Evolutionary conservation across 768 basidiomycete species (phyloP).

Genomic region (Pleurotus djamor): DNA sequence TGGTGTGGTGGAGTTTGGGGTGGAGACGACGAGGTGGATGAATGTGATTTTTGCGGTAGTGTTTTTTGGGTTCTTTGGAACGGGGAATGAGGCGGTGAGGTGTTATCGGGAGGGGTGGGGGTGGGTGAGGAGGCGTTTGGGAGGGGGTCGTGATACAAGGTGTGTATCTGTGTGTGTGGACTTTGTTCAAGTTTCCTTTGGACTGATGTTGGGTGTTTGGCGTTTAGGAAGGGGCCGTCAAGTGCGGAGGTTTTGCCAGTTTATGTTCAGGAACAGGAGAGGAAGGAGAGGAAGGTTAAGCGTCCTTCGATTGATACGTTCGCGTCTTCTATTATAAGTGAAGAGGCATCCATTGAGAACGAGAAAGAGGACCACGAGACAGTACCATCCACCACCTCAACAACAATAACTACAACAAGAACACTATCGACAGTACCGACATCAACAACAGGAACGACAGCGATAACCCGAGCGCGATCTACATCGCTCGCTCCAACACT

Average conservation of each 20-base stretch:
- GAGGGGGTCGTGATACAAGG: neutral
- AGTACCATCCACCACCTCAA: too few relatives aligned
- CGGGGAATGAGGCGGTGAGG: conserved; percentile 47
- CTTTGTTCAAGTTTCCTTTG: neutral
- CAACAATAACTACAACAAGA: too few relatives aligned
- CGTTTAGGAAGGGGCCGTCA: neutral
- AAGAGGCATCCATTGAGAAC: neutral
- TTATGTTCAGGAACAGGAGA: neutral
- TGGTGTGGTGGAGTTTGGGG: neutral
- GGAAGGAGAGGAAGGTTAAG: neutral
- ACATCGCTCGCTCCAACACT: neutral
- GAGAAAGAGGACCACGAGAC: too few relatives aligned
- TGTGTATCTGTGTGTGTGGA: neutral
- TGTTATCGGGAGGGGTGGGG: conserved; percentile 26
- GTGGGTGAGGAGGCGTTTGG: neutral
- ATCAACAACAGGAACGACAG: neutral
- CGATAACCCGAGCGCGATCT: neutral
- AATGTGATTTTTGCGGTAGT: conserved; percentile 37
- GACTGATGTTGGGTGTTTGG: neutral
- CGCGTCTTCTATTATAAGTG: neutral
- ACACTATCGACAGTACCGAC: neutral
- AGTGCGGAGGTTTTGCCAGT: neutral
- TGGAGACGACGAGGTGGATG: conserved; percentile 40
- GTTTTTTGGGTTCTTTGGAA: conserved; percentile 60
- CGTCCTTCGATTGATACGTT: conserved; percentile 2